Evolutionary conservation across 805 yeast genomes (phyloP), one percentile per base, ranked within the genome.

Genomic region (Brettanomyces sp.): DNA sequence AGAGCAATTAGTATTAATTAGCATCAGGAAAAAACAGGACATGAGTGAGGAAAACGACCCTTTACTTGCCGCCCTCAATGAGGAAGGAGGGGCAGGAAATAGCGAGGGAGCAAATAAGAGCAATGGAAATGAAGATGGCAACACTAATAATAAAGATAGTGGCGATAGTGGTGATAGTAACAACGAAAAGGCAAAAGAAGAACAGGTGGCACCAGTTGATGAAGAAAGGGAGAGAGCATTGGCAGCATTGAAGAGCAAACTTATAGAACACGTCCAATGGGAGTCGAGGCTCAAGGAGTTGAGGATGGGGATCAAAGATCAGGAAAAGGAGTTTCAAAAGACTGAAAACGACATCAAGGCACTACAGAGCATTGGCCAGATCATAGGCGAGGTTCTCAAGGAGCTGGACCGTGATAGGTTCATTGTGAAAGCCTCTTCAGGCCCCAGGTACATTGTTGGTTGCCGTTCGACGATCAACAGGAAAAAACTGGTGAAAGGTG

Each of bases 301-400:
- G 50, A 78, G 99, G 54, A 68, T 85, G 58, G 78, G 82, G 52
- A 85, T 93, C 69, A 81, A 89, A 64, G 95, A 77, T 55, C 67
- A 89, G 53, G 96, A 89, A 52, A 80, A 79, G 56, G 82, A 81
- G 51, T 93, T 80, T 65, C 91, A 85, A 48, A 89, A 88, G 72
- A 91, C 99, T 2, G 99, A 93, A 64, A 87, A 89, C 55, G 99
- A 93, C 58, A 93, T 93, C 64, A 91, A 89, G 68, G 98, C 98
- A 14, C 73, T 93, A 53, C 99, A 93, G 67, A 83, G 95, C 52
- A 95, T 93, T 51, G 99, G 99, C 3, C 99, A 93, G 67, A 81
- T 93, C 60, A 85, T 93, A 54, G 99, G 99, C 47, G 99, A 93
- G 66, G 95, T 93, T 28, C 77, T 93, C 69, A 93, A 93, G 65